Evolutionary conservation across 768 basidiomycete species (phyloP).

Genomic region (Rhizopogon salebrosus): DNA sequence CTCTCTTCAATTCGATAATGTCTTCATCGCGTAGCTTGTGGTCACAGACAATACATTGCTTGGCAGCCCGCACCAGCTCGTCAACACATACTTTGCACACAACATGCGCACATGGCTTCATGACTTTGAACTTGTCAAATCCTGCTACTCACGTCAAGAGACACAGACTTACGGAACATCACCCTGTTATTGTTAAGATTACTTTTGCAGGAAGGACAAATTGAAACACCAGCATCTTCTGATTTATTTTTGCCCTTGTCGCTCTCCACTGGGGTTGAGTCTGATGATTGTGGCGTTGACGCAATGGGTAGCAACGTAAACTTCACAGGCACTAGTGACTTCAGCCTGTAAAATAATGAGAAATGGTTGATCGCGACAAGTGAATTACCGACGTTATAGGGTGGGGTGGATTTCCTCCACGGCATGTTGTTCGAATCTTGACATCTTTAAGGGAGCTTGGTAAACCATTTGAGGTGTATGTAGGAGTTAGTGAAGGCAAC

Average conservation of each 20-base stretch:
- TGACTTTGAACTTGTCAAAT: constrained; percentile 39
- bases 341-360: constrained; percentile 48
- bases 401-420: constrained; percentile 76
- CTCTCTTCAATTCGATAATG: constrained; percentile 79
- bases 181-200: constrained; percentile 72
- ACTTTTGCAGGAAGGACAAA: constrained; percentile 89
- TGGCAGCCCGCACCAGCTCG: constrained; percentile 70
- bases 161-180: constrained; percentile 52
- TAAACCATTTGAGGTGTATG: constrained; percentile 54
- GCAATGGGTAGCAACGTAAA: constrained; percentile 55
- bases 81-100: constrained; percentile 90
- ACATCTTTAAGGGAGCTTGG: constrained; percentile 71
- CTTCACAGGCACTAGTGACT: constrained; percentile 75
- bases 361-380: background rate
- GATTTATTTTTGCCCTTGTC: constrained; percentile 33
- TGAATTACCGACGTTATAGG: constrained; percentile 56
- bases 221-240: constrained; percentile 56
- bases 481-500: constrained; percentile 91
- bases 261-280: constrained; percentile 31
- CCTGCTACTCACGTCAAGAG: background rate
- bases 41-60: constrained; percentile 89
- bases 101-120: constrained; percentile 88
- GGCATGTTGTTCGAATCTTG: constrained; percentile 85
- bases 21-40: constrained; percentile 58
- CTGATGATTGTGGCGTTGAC: constrained; percentile 32